phyloP scores from a whole-genome alignment of 768 basidiomycete genomes.

The Agaricus sinodeliciosus region DNA sequence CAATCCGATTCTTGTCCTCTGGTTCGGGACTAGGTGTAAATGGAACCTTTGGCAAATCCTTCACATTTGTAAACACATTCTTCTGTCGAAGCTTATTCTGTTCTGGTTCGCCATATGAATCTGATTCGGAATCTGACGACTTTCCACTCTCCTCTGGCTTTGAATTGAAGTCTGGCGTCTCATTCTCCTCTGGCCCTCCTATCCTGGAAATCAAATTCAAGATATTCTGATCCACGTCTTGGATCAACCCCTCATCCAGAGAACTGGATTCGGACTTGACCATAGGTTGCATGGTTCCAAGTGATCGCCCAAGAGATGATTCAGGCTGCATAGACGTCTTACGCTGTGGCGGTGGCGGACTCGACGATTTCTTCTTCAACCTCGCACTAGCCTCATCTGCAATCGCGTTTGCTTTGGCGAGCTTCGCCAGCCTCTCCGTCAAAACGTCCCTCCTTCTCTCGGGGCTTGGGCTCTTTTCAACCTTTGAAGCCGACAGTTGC shows the following conservation, averaged over 20 bases:
- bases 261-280: slow-evolving; percentile 20
- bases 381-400: slow-evolving; percentile 32
- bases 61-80: neutral
- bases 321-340: neutral
- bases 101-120: slow-evolving; percentile 17
- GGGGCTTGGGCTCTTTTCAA: slow-evolving; percentile 14
- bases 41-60: slow-evolving; percentile 3
- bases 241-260: slow-evolving; percentile 34
- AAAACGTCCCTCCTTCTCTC: slow-evolving; percentile 30
- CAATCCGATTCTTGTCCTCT: slow-evolving; percentile 23
- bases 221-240: slow-evolving; percentile 34
- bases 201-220: slow-evolving; percentile 33
- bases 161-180: neutral
- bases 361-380: slow-evolving; percentile 22
- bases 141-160: slow-evolving; percentile 12
- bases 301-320: slow-evolving; percentile 3
- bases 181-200: slow-evolving; percentile 24
- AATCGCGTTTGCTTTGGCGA: slow-evolving; percentile 25
- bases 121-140: slow-evolving; percentile 12
- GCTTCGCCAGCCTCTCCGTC: slow-evolving; percentile 35
- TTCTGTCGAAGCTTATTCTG: slow-evolving; percentile 8
- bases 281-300: slow-evolving; percentile 4
- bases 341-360: slow-evolving; percentile 1
- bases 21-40: slow-evolving; percentile 9
- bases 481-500: neutral